These are phyloP conservation scores for Perkinsus marinus DNA, from an alignment of 169 alveolate genomes.

Conservation along the genomic window DNA sequence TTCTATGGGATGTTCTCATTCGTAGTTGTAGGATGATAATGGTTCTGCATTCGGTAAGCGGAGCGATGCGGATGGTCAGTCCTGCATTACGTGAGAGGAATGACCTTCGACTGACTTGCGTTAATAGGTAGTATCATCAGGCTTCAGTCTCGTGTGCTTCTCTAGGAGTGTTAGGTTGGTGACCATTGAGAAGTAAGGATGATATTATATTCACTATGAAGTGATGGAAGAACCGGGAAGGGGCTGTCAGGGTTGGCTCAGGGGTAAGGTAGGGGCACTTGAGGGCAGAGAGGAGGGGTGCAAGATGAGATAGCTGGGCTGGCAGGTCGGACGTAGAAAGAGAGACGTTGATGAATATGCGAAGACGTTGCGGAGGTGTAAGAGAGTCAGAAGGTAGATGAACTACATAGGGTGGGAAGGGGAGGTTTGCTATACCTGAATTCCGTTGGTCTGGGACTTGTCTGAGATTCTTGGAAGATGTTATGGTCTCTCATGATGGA, in stretches of 20 bases:
- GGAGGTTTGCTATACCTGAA: no score
- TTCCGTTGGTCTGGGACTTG: background rate
- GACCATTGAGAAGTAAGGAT: background rate
- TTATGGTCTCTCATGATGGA: background rate
- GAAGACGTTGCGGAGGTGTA: background rate
- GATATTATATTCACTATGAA: background rate
- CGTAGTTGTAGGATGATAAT: background rate
- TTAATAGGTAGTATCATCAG: no score
- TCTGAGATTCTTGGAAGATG: background rate
- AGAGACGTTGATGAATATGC: background rate
- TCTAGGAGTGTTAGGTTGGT: background rate
- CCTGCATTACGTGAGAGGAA: background rate
- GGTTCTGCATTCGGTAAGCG: background rate
- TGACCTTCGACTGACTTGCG: no score
- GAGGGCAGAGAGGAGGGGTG: background rate
- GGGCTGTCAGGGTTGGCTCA: background rate
- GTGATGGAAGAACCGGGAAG: background rate
- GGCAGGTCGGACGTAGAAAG: background rate
- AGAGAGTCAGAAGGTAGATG: background rate
- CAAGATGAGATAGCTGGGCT: background rate
- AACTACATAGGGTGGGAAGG: no score
- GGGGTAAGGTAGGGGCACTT: background rate
- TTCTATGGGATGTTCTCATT: background rate
- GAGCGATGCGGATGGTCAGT: background rate
- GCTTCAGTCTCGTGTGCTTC: no score